phyloP scores from a whole-genome alignment of 208 protist species.

The Zelonia costaricensis region DNA sequence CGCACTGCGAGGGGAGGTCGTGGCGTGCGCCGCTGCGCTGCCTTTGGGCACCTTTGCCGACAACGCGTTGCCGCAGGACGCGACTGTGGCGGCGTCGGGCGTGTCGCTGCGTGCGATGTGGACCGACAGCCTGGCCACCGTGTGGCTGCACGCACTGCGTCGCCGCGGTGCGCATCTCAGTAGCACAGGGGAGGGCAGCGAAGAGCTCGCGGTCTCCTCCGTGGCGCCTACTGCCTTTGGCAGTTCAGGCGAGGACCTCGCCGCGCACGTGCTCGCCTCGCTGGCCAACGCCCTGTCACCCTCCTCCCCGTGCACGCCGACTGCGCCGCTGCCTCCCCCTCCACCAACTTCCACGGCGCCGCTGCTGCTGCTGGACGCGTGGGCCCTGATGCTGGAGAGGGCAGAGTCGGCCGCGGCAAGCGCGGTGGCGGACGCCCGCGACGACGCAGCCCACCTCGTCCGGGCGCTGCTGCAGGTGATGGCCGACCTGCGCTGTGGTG shows the following conservation, averaged over 20 bases:
- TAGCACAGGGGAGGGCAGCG: background rate
- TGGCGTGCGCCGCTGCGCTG: slow-evolving; percentile 3
- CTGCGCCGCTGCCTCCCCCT: too few species aligned
- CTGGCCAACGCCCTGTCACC: too few species aligned
- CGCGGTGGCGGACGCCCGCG: too few species aligned
- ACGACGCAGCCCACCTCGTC: background rate
- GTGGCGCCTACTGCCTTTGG: too few species aligned
- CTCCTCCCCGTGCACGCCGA: too few species aligned
- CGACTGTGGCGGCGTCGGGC: background rate
- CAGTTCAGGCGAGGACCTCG: too few species aligned
- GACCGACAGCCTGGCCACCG: slow-evolving; percentile 9
- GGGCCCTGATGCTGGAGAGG: background rate
- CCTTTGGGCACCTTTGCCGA: slow-evolving; percentile 1
- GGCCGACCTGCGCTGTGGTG: slow-evolving; percentile 11
- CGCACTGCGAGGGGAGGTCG: slow-evolving; percentile 7
- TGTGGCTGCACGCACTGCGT: slow-evolving; percentile 8
- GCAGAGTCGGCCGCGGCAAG: background rate
- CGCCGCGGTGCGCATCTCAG: background rate
- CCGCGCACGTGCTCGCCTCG: too few species aligned
- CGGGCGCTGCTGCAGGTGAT: slow-evolving; percentile 17
- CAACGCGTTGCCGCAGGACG: background rate
- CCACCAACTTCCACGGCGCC: background rate
- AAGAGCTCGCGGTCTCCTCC: too few species aligned
- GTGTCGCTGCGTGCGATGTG: slow-evolving; percentile 10
- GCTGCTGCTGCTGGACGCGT: slow-evolving; percentile 10